phyloP scores from a whole-genome alignment of 2,329 filamentous ascomycete species.

The Hypoxylon sp. region DNA sequence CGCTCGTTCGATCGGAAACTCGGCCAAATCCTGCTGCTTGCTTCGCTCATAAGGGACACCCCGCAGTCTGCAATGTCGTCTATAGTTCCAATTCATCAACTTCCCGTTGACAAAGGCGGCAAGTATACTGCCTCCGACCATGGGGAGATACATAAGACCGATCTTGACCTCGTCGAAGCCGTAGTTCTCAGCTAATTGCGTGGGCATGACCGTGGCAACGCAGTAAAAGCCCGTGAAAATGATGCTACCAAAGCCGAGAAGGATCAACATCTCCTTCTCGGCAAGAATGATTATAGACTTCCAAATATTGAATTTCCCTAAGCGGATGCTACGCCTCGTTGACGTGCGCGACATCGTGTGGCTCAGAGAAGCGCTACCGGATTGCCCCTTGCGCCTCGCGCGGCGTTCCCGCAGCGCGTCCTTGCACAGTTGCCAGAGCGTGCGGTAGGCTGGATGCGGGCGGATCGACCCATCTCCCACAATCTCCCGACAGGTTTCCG shows the following conservation, averaged over 20 bases:
- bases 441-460: conserved; percentile 51
- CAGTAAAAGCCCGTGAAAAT: conserved; percentile 57
- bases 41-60: conserved; percentile 65
- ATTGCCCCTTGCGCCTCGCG: conserved; percentile 2
- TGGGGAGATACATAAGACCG: conserved; percentile 59
- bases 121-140: conserved; percentile 56
- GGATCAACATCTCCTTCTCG: conserved; percentile 56
- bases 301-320: conserved; percentile 54
- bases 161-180: conserved; percentile 66
- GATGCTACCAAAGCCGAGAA: conserved; percentile 55
- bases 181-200: conserved; percentile 61
- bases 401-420: conserved; percentile 40
- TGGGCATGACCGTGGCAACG: conserved; percentile 53
- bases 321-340: conserved; percentile 35
- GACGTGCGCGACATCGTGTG: conserved; percentile 37
- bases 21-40: conserved; percentile 57
- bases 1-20: conserved; percentile 55
- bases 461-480: conserved; percentile 63
- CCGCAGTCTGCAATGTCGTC: conserved; percentile 64
- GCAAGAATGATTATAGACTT: conserved; percentile 55
- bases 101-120: conserved; percentile 59
- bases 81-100: conserved; percentile 73
- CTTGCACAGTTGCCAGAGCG: conserved; percentile 52
- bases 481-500: conserved; percentile 60
- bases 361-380: conserved; percentile 19